Evolutionary conservation across 2,329 filamentous ascomycete species (phyloP).

Genomic region (Penicillium brevicompactum): DNA sequence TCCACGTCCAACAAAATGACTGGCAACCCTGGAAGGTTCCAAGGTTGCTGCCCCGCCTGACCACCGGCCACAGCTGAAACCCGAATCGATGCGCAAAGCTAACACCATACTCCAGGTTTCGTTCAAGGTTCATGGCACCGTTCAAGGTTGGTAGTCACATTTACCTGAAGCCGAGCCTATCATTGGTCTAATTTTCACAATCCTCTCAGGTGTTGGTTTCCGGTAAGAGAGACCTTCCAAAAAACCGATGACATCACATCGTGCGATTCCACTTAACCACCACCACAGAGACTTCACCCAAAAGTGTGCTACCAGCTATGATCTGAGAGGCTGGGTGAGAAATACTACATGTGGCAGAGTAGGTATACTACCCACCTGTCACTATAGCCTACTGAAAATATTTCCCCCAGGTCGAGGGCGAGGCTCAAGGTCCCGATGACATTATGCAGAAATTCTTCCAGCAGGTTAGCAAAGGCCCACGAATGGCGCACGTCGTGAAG

Average conservation of each 20-base stretch:
- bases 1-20: background rate
- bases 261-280: constrained; percentile 2
- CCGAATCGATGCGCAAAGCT: constrained; percentile 3
- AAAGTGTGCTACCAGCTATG: constrained; percentile 44
- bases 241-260: constrained; percentile 21
- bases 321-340: constrained; percentile 51
- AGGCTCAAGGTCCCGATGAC: constrained; percentile 75
- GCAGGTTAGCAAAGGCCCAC: constrained; percentile 74
- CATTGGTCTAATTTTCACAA: constrained; percentile 1
- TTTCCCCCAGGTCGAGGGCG: constrained; percentile 73
- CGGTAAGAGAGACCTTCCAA: constrained; percentile 25
- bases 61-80: background rate
- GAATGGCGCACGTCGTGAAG: constrained; percentile 70
- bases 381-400: background rate
- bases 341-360: constrained; percentile 52
- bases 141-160: constrained; percentile 61
- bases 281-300: constrained; percentile 45
- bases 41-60: background rate
- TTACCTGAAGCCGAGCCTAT: background rate
- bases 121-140: constrained; percentile 63
- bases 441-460: constrained; percentile 70
- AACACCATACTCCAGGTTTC: constrained; percentile 32
- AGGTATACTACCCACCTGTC: constrained; percentile 12
- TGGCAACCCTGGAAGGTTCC: background rate
- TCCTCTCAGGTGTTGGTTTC: constrained; percentile 34